These are phyloP conservation scores for Clavispora fructus DNA, from an alignment of 805 yeast species.

Conservation along the genomic window DNA sequence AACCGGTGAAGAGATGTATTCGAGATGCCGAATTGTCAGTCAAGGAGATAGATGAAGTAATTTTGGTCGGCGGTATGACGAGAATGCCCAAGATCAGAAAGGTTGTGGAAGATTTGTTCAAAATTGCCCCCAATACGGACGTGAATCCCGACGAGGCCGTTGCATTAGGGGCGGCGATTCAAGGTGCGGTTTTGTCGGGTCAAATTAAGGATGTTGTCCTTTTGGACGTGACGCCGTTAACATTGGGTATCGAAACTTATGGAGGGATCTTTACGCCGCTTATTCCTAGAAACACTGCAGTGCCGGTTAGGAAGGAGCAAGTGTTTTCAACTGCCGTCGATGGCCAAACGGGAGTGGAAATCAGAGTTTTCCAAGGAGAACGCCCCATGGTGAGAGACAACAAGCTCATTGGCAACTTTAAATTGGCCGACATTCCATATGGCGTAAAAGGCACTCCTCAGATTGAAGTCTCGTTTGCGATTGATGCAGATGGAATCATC, in stretches of 20 bases:
- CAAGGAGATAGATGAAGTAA: slow-evolving; percentile 66
- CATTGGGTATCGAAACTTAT: slow-evolving; percentile 70
- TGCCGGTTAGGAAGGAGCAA: slow-evolving; percentile 72
- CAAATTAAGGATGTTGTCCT: slow-evolving; percentile 23
- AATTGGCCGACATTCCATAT: slow-evolving; percentile 65
- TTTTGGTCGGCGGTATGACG: slow-evolving; percentile 86
- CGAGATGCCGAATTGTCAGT: slow-evolving; percentile 67
- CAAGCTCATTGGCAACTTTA: slow-evolving; percentile 70
- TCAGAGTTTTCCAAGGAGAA: slow-evolving; percentile 78
- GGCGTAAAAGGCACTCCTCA: slow-evolving; percentile 80
- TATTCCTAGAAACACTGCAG: slow-evolving; percentile 71
- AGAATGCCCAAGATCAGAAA: slow-evolving; percentile 77
- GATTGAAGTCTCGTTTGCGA: slow-evolving; percentile 68
- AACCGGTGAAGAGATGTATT: slow-evolving; percentile 69
- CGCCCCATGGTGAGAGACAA: slow-evolving; percentile 73
- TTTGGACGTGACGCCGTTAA: slow-evolving; percentile 24
- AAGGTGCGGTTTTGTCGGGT: slow-evolving; percentile 25
- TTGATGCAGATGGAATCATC: slow-evolving; percentile 75
- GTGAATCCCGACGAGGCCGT: slow-evolving; percentile 67
- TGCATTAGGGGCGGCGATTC: slow-evolving; percentile 27
- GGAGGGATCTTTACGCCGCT: slow-evolving; percentile 80
- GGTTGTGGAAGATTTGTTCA: slow-evolving; percentile 55
- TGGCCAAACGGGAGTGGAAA: slow-evolving; percentile 79
- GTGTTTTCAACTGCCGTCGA: slow-evolving; percentile 78
- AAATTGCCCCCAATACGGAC: slow-evolving; percentile 60